phyloP scores from a whole-genome alignment of 768 basidiomycete species.

The Tulasnella calospora region DNA sequence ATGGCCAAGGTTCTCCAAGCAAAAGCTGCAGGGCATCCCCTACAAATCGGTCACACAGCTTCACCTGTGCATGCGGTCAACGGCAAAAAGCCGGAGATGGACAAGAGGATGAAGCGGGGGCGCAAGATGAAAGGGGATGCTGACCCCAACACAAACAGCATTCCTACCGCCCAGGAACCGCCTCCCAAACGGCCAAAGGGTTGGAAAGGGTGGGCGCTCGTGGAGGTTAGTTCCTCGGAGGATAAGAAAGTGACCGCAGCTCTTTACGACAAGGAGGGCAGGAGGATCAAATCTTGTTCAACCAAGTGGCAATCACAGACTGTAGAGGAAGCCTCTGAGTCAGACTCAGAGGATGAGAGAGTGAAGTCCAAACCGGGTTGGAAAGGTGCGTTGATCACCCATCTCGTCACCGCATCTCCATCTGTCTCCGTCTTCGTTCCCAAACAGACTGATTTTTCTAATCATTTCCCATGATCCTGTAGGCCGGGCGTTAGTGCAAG shows the following conservation, averaged over 20 bases:
- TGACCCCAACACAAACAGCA: slow-evolving; percentile 7
- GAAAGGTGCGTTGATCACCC: no score
- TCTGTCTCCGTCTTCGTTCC: neutral
- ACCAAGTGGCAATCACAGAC: neutral
- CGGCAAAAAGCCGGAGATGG: neutral
- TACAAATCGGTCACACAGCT: neutral
- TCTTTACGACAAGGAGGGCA: slow-evolving; percentile 14
- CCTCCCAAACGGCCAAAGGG: slow-evolving; percentile 12
- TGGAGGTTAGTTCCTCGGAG: slow-evolving; percentile 7
- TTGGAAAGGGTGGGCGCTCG: slow-evolving; percentile 18
- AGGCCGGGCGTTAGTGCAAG: slow-evolving; percentile 10
- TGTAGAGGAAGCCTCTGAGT: neutral
- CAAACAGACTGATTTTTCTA: neutral
- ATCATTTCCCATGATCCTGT: neutral
- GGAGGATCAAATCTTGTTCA: neutral
- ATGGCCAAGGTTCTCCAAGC: slow-evolving; percentile 21
- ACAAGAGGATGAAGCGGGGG: neutral
- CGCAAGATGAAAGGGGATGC: neutral
- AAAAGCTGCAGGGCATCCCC: no score
- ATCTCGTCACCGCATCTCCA: neutral
- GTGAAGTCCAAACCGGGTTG: no score
- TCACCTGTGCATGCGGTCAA: neutral
- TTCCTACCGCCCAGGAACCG: slow-evolving; percentile 5
- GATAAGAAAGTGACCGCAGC: neutral
- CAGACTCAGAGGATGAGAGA: neutral